Evolutionary conservation across 176 grass and related monocot genomes (phyloP), one percentile per base, ranked within the genome.

Genomic region (Miscanthus lutarioriparius): DNA sequence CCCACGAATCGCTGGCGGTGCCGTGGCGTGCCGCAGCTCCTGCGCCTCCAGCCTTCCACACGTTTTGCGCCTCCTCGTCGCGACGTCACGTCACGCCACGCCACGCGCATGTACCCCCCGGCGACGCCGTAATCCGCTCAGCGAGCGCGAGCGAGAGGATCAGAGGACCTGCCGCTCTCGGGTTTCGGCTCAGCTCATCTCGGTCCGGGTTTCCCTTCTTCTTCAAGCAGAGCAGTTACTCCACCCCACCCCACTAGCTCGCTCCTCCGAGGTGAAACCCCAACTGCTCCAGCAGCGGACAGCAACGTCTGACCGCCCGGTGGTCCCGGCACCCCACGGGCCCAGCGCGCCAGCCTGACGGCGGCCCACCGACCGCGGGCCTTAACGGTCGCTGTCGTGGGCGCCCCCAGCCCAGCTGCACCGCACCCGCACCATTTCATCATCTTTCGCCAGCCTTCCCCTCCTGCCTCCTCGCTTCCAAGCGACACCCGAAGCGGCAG

Each of bases 221-320:
- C 74, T 30, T 39, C 53, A 64, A 40, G 72, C 72, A 12, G 88
- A 38, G 79, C 83, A 64, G 83, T 82, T 77, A 45, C 65, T 35
- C 26, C 77, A 8, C 13, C 28, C 61, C 43, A 68, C 58, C 13
- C 40, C 25, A 30, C 71, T 22, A 8, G 47, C 49, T 53, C 1
- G 19, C 45, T 56, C 79, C 38, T 14, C 36, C 19, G 20, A 54
- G 11, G 15, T 8, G 25, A 32, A 27, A 26, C 59, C 10, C 53
- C 53, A 79, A n/a, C 77, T 0, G 48, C 74, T 40, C 82, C 25
- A 33, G 17, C 56, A 41, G 33, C 59, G 43, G 75, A 91, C 80
- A 91, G 85, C 84, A 75, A 87, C 85, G 67, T 28, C 68, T 79
- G 58, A 79, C 88, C 88, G 80, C 59, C 20, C 84, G 58, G 67